A percentile compares a stretch with the other conserved stretches of the same genome.
These are phyloP conservation scores for Stagonosporopsis chrysanthemi DNA, from an alignment of 2,329 filamentous ascomycete genomes.

Conservation along the genomic window DNA sequence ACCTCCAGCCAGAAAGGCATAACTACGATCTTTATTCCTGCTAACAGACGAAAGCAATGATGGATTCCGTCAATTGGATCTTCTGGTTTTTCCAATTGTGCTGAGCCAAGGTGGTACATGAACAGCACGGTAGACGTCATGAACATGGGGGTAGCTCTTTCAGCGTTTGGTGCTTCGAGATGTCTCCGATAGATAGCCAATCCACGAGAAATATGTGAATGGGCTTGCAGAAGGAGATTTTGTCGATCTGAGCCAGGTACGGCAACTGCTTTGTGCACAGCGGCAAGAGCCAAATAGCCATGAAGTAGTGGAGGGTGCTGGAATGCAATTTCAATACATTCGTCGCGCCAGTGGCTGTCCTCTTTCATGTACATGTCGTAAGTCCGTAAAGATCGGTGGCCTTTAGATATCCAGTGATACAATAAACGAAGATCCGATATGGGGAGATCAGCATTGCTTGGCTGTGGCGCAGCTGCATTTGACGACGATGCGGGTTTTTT, in stretches of 20 bases:
- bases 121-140: conserved; percentile 38
- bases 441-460: conserved; percentile 28
- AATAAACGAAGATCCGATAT: conserved; percentile 40
- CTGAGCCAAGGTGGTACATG: conserved; percentile 40
- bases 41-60: conserved; percentile 40
- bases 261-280: conserved; percentile 36
- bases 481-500: conserved; percentile 22
- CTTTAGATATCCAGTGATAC: conserved; percentile 39
- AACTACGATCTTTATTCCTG: conserved; percentile 38
- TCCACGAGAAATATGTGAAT: conserved; percentile 38
- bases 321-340: conserved; percentile 35
- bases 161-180: conserved; percentile 29
- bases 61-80: conserved; percentile 38
- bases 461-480: conserved; percentile 10
- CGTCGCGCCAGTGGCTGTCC: conserved; percentile 27
- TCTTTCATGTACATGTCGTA: conserved; percentile 15
- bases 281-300: conserved; percentile 40
- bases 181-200: conserved; percentile 35
- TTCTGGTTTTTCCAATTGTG: conserved; percentile 36
- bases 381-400: conserved; percentile 31
- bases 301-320: conserved; percentile 41
- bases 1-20: conserved; percentile 33
- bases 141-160: conserved; percentile 40
- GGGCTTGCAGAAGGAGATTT: conserved; percentile 36
- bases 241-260: conserved; percentile 30